A percentile compares a stretch with the other conserved stretches of the same genome.
Evolutionary conservation across 1,284 basidiomycete genomes (phyloP).

Genomic region (Schizophyllum amplum): DNA sequence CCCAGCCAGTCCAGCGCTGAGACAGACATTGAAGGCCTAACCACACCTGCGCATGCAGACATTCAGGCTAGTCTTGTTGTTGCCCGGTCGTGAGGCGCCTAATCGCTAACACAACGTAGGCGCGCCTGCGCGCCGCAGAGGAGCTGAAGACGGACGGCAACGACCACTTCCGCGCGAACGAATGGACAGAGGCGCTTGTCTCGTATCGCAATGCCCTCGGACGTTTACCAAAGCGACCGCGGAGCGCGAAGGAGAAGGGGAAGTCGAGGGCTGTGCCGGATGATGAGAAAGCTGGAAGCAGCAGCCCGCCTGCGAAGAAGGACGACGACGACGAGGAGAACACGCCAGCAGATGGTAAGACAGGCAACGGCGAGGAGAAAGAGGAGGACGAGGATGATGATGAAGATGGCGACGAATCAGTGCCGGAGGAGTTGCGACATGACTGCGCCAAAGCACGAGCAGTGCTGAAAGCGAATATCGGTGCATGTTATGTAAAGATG

Average conservation of each 20-base stretch:
- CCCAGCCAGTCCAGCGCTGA: constrained; percentile 1
- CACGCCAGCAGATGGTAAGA: constrained; percentile 8
- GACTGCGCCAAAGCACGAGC: constrained; percentile 48
- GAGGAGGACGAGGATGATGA: constrained; percentile 13
- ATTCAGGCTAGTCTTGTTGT: neutral
- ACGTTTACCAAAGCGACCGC: constrained; percentile 41
- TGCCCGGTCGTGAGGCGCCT: neutral
- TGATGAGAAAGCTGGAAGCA: constrained; percentile 10
- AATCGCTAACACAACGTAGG: constrained; percentile 20
- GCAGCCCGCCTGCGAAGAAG: constrained; percentile 15
- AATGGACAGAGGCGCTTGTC: constrained; percentile 60
- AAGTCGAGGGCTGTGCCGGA: neutral
- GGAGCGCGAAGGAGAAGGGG: neutral
- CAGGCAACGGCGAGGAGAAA: constrained; percentile 7
- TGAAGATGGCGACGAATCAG: constrained; percentile 18
- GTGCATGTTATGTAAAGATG: constrained; percentile 70
- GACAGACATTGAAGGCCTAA: neutral
- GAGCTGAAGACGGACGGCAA: constrained; percentile 57
- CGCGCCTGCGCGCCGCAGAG: constrained; percentile 40
- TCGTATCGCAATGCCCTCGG: constrained; percentile 54
- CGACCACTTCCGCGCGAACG: constrained; percentile 37
- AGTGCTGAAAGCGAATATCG: constrained; percentile 72
- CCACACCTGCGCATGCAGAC: constrained; percentile 31
- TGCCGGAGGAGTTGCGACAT: constrained; percentile 31
- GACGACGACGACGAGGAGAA: constrained; percentile 14